A percentile compares a stretch with the other conserved stretches of the same genome.
These are phyloP conservation scores for Tremella yokohamensis DNA, from an alignment of 768 basidiomycete genomes.

Conservation along the genomic window DNA sequence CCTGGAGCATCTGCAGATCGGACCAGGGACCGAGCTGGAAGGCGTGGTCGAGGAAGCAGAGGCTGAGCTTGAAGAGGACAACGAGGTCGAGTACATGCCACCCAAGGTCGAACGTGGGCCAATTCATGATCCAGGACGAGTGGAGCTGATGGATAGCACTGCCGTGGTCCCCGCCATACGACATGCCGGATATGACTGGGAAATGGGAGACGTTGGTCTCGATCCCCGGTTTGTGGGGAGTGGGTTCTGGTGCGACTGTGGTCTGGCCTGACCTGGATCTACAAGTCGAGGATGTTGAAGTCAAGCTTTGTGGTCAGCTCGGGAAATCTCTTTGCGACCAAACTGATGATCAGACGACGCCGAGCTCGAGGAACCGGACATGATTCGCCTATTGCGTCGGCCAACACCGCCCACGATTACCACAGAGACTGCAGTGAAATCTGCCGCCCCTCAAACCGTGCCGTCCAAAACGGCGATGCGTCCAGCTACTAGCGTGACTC, in stretches of 20 bases:
- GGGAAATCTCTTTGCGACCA: neutral
- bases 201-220: no score
- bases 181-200: neutral
- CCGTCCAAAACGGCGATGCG: no score
- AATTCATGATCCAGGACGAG: neutral
- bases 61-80: slow-evolving; percentile 27
- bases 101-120: slow-evolving; percentile 24
- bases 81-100: slow-evolving; percentile 39
- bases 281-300: neutral
- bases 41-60: slow-evolving; percentile 15
- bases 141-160: slow-evolving; percentile 5
- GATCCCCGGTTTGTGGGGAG: no score
- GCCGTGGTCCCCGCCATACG: slow-evolving; percentile 11
- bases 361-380: neutral
- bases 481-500: no score
- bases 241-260: neutral
- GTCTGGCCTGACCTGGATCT: neutral
- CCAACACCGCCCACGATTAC: no score
- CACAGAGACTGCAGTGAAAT: no score
- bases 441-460: no score
- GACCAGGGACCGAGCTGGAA: neutral
- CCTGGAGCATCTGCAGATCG: slow-evolving; percentile 8
- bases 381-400: no score
- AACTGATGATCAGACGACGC: neutral
- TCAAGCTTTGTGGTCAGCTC: neutral